phyloP scores from a whole-genome alignment of 2,329 filamentous ascomycete genomes.

The Pseudogymnoascus sp. region DNA sequence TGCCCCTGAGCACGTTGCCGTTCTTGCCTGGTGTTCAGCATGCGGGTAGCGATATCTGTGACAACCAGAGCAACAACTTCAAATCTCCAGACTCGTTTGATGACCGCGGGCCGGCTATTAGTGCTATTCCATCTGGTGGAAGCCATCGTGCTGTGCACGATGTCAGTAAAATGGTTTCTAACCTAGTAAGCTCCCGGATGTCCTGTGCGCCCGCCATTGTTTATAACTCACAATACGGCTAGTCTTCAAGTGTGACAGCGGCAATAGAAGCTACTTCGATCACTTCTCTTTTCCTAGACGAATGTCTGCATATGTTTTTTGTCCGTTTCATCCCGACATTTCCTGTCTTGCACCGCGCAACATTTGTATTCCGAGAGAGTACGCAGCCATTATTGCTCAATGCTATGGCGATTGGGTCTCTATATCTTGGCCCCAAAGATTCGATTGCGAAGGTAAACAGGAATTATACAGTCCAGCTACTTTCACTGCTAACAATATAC shows the following conservation, averaged over 20 bases:
- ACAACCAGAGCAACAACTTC: slow-evolving; percentile 16
- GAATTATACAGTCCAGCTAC: neutral
- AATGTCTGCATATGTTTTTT: slow-evolving; percentile 40
- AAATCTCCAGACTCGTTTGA: slow-evolving; percentile 28
- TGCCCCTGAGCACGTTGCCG: slow-evolving; percentile 33
- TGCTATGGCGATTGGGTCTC: slow-evolving; percentile 37
- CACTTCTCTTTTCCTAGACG: slow-evolving; percentile 37
- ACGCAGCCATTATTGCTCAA: slow-evolving; percentile 35
- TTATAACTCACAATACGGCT: slow-evolving; percentile 1
- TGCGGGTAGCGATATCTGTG: neutral
- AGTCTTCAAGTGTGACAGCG: slow-evolving; percentile 37
- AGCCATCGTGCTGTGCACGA: slow-evolving; percentile 36
- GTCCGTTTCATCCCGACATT: slow-evolving; percentile 38
- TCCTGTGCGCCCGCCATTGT: too few species aligned
- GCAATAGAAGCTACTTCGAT: slow-evolving; percentile 35
- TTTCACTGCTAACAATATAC: neutral
- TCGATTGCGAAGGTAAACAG: slow-evolving; percentile 30
- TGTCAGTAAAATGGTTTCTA: slow-evolving; percentile 36
- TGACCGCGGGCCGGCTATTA: slow-evolving; percentile 30
- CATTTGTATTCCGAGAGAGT: slow-evolving; percentile 37
- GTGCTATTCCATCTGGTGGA: slow-evolving; percentile 32
- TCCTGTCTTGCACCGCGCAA: slow-evolving; percentile 36
- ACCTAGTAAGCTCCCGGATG: slow-evolving; percentile 28
- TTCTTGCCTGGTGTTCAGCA: slow-evolving; percentile 16
- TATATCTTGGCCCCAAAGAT: slow-evolving; percentile 36